phyloP scores from a whole-genome alignment of 192 early-diverging fungal genomes.

The Glomus cerebriforme region DNA sequence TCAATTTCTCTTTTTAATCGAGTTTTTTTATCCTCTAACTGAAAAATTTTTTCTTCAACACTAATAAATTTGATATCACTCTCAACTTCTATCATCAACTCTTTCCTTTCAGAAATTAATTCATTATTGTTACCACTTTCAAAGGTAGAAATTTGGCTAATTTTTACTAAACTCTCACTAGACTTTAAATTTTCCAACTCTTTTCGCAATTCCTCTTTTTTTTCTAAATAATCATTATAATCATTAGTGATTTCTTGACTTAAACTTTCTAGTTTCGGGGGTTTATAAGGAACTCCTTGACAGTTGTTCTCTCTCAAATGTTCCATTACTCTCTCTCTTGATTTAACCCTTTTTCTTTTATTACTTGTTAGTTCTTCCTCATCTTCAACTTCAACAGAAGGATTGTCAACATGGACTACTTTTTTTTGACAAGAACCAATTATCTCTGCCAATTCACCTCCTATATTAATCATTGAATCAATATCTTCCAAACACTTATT shows the following conservation, averaged over 20 bases:
- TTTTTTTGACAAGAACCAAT: background rate
- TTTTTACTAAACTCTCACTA: too few species aligned
- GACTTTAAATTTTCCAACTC: background rate
- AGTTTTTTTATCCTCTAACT: conserved; percentile 2
- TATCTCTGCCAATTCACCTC: background rate
- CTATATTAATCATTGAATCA: too few species aligned
- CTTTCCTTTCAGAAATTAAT: too few species aligned
- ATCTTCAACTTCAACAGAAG: background rate
- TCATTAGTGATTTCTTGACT: background rate
- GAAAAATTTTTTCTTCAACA: too few species aligned
- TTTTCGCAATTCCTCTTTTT: background rate
- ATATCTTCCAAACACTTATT: background rate
- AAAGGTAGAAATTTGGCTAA: too few species aligned
- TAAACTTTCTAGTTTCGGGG: background rate
- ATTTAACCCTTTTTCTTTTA: background rate
- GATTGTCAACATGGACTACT: background rate
- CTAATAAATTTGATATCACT: too few species aligned
- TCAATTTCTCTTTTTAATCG: conserved; percentile 12
- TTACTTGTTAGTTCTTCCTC: background rate
- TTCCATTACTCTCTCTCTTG: background rate
- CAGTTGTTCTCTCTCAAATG: background rate
- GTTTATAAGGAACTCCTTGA: conserved; percentile 2
- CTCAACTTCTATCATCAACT: too few species aligned
- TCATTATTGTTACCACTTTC: too few species aligned
- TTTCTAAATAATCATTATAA: background rate